A percentile compares a stretch with the other conserved stretches of the same genome.
These are phyloP conservation scores for Whalleya microplaca DNA, from an alignment of 2,329 filamentous ascomycete species.

Conservation along the genomic window DNA sequence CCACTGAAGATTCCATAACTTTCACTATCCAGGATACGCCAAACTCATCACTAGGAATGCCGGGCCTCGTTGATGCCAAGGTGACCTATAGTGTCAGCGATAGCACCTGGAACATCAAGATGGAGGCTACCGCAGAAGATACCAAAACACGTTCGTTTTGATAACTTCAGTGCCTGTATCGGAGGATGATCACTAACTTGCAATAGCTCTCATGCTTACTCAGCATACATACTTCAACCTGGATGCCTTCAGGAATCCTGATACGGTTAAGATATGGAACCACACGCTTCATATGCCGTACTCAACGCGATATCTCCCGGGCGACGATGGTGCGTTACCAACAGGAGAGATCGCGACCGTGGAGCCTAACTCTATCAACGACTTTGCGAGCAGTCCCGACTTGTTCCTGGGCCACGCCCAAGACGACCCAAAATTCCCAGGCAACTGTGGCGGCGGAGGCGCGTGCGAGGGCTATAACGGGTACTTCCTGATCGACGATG, in stretches of 20 bases:
- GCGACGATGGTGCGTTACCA: conserved; percentile 60
- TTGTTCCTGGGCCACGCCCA: conserved; percentile 64
- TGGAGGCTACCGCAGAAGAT: conserved; percentile 60
- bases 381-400: conserved; percentile 67
- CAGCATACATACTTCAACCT: conserved; percentile 73
- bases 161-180: too few species aligned
- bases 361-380: conserved; percentile 59
- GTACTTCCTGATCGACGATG: conserved; percentile 51
- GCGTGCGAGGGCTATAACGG: conserved; percentile 77
- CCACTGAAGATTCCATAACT: conserved; percentile 62
- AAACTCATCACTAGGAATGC: conserved; percentile 62
- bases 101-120: conserved; percentile 62
- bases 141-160: conserved; percentile 44
- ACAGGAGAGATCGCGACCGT: conserved; percentile 65
- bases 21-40: conserved; percentile 66
- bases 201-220: conserved; percentile 61
- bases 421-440: conserved; percentile 56
- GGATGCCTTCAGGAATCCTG: conserved; percentile 64
- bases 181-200: conserved; percentile 22
- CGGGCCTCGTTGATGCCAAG: conserved; percentile 62
- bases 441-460: conserved; percentile 63
- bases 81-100: conserved; percentile 65
- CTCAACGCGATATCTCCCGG: conserved; percentile 60
- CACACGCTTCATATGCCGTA: conserved; percentile 67
- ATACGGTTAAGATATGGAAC: conserved; percentile 59